Evolutionary conservation across 768 basidiomycete genomes (phyloP).

Genomic region (Kwoniella botswanensis): DNA sequence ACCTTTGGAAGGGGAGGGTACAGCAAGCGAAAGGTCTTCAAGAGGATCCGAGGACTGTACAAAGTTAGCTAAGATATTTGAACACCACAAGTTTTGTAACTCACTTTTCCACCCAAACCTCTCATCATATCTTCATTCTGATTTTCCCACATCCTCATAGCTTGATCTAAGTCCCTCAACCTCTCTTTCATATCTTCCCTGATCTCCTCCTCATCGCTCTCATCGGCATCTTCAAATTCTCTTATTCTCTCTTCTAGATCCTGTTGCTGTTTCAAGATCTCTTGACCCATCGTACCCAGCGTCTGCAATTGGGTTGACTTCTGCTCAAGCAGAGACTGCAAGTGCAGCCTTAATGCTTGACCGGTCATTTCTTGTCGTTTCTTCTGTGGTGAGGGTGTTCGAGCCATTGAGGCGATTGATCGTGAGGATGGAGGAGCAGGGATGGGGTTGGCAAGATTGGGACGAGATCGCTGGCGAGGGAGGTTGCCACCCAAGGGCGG

Average conservation of each 20-base stretch:
- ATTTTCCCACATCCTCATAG: conserved; percentile 51
- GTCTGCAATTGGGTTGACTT: conserved; percentile 93
- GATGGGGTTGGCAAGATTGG: conserved; percentile 31
- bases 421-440: conserved; percentile 35
- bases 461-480: conserved; percentile 39
- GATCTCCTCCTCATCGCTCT: conserved; percentile 62
- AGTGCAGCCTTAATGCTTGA: conserved; percentile 51
- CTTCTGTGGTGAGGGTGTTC: conserved; percentile 30
- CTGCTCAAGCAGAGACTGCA: conserved; percentile 72
- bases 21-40: conserved; percentile 61
- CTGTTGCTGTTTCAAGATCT: conserved; percentile 89
- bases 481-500: conserved; percentile 14
- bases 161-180: conserved; percentile 50
- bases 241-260: conserved; percentile 87
- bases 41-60: conserved; percentile 13
- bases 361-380: conserved; percentile 25
- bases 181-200: conserved; percentile 43
- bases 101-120: conserved; percentile 48
- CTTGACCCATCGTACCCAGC: conserved; percentile 89
- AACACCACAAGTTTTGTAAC: not conserved
- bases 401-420: conserved; percentile 26
- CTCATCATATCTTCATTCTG: conserved; percentile 55
- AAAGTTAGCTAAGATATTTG: not conserved
- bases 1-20: conserved; percentile 52
- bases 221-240: conserved; percentile 68